These are phyloP conservation scores for Lippia alba DNA, from an alignment of 305 asterid genomes.

Conservation along the genomic window DNA sequence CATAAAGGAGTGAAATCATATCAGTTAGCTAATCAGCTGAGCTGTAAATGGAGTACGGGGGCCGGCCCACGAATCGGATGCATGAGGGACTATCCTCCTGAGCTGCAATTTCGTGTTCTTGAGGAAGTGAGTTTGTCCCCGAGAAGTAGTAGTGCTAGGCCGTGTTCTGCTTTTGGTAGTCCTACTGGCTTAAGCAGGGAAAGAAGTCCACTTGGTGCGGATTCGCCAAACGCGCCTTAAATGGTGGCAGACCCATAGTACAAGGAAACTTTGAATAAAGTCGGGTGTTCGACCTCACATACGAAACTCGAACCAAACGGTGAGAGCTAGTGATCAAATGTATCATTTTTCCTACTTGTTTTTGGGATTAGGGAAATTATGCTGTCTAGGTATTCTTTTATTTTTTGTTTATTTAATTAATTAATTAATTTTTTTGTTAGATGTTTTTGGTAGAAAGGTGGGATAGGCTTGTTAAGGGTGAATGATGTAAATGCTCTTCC, in stretches of 20 bases:
- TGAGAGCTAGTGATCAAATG: too few relatives aligned
- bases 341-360: neutral
- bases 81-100: conserved; percentile 83
- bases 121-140: conserved; percentile 83
- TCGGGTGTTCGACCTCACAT: too few relatives aligned
- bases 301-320: too few relatives aligned
- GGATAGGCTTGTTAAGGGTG: conserved; percentile 18
- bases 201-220: conserved; percentile 43
- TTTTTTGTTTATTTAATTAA: neutral
- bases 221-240: conserved; percentile 7
- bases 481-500: neutral
- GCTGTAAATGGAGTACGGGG: conserved; percentile 89
- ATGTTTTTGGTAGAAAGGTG: neutral
- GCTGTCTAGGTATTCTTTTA: conserved; percentile 5
- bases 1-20: conserved; percentile 72
- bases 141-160: conserved; percentile 35
- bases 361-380: conserved; percentile 19
- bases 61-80: conserved; percentile 95
- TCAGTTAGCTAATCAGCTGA: conserved; percentile 73
- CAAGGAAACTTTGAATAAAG: too few relatives aligned
- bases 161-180: conserved; percentile 2
- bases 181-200: conserved; percentile 37
- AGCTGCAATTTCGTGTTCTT: conserved; percentile 73
- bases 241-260: neutral
- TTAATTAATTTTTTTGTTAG: neutral